phyloP scores from a whole-genome alignment of 2,329 filamentous ascomycete genomes.

The Byssochlamys sp. region DNA sequence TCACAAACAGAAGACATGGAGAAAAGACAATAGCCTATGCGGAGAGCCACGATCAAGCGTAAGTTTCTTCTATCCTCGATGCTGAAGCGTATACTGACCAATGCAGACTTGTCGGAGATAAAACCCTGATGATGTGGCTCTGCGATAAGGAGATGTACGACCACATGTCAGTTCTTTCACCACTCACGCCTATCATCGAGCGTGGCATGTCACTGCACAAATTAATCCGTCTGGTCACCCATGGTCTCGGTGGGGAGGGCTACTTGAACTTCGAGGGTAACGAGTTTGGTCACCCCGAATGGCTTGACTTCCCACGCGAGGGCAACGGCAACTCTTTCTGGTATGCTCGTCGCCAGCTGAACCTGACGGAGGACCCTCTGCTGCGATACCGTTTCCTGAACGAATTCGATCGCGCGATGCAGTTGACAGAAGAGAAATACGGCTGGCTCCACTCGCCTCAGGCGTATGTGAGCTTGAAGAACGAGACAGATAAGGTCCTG shows the following conservation, averaged over 20 bases:
- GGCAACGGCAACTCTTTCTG: conserved; percentile 90
- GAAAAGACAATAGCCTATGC: conserved; percentile 98
- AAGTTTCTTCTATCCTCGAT: conserved; percentile 34
- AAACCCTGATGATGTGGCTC: conserved; percentile 94
- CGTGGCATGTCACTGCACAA: conserved; percentile 90
- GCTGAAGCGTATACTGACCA: background rate
- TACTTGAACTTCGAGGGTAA: conserved; percentile 99
- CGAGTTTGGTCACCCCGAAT: conserved; percentile 96
- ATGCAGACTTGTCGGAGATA: conserved; percentile 80
- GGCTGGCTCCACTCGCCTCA: conserved; percentile 81
- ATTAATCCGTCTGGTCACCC: conserved; percentile 90
- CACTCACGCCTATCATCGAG: conserved; percentile 79
- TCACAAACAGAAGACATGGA: conserved; percentile 85
- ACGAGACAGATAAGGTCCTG: conserved; percentile 86
- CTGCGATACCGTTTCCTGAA: conserved; percentile 87
- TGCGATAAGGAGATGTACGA: conserved; percentile 97
- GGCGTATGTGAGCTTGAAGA: conserved; percentile 86
- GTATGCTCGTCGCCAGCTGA: conserved; percentile 87
- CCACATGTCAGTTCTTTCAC: conserved; percentile 79
- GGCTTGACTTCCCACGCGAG: conserved; percentile 93
- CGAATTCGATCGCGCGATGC: conserved; percentile 88
- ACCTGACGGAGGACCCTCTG: conserved; percentile 74
- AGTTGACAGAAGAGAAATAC: conserved; percentile 74
- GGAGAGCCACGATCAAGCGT: conserved; percentile 96
- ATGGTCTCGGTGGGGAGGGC: conserved; percentile 83